phyloP scores from a whole-genome alignment of 1,284 basidiomycete species.

The Fomitopsis betulina region DNA sequence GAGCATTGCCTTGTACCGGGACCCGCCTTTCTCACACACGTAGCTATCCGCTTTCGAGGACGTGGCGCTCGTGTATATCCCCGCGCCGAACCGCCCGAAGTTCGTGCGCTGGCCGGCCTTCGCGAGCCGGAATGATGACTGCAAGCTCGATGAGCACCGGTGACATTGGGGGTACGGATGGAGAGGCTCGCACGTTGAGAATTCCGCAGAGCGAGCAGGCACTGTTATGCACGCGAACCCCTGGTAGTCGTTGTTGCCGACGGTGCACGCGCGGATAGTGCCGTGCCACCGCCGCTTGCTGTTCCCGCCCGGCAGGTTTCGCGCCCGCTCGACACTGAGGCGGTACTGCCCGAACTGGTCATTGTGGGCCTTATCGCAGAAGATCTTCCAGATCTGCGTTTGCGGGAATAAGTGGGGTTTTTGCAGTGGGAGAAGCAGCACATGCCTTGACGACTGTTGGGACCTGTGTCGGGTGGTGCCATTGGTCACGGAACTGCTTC shows the following conservation, averaged over 20 bases:
- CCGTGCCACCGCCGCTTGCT: constrained; percentile 12
- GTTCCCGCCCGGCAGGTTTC: constrained; percentile 5
- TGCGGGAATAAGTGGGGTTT: no score
- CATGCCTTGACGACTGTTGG: neutral
- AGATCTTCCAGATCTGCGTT: neutral
- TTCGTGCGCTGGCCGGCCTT: constrained; percentile 5
- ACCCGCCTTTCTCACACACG: constrained; percentile 11
- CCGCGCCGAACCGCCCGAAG: constrained; percentile 12
- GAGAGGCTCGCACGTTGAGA: constrained; percentile 6
- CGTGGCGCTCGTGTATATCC: constrained; percentile 16
- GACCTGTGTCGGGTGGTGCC: neutral
- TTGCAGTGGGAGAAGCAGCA: neutral
- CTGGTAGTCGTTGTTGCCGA: constrained; percentile 4
- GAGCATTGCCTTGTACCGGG: constrained; percentile 19
- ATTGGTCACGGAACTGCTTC: neutral
- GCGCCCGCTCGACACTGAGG: constrained; percentile 2
- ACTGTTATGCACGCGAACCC: neutral
- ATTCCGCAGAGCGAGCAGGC: constrained; percentile 12
- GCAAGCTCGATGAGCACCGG: neutral
- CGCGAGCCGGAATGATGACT: neutral
- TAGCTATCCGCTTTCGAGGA: constrained; percentile 22
- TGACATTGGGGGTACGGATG: neutral
- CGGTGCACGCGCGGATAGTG: constrained; percentile 8
- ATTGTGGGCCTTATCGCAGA: neutral
- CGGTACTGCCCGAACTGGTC: neutral